A percentile compares a stretch with the other conserved stretches of the same genome.
Evolutionary conservation across 495 filamentous ascomycete species (phyloP).

Genomic region (Hypoxylon fragiforme): DNA sequence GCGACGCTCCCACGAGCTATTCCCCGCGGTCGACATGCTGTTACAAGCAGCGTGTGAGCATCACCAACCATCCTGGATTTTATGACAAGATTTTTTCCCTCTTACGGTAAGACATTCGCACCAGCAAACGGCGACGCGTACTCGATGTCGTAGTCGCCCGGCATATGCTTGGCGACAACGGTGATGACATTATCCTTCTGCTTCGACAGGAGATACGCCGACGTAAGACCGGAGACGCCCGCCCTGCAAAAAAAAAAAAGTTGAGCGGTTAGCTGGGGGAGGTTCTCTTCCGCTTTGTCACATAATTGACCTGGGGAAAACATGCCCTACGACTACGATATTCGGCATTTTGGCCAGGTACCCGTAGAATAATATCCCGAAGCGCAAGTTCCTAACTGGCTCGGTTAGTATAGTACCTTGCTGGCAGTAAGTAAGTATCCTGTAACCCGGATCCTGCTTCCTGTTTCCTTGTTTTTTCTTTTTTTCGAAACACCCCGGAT

Average conservation of each 20-base stretch:
- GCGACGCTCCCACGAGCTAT: conserved; percentile 62
- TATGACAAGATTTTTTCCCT: not conserved
- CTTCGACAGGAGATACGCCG: conserved; percentile 78
- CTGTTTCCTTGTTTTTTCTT: too few relatives aligned
- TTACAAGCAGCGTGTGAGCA: conserved; percentile 6
- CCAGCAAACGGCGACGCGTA: conserved; percentile 96
- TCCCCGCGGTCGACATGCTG: conserved; percentile 43
- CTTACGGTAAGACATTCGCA: conserved; percentile 86
- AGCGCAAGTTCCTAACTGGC: too few relatives aligned
- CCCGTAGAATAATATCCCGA: not conserved
- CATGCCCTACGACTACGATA: conserved; percentile 69
- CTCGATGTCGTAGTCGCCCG: conserved; percentile 96
- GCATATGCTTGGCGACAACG: conserved; percentile 94
- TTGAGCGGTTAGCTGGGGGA: too few relatives aligned
- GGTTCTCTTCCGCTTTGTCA: too few relatives aligned
- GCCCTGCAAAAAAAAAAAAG: conserved; percentile 64
- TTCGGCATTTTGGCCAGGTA: conserved; percentile 42
- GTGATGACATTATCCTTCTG: conserved; percentile 70
- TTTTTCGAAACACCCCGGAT: too few relatives aligned
- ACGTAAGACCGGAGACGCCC: conserved; percentile 90
- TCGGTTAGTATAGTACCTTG: too few relatives aligned
- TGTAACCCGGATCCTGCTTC: too few relatives aligned
- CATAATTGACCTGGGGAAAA: too few relatives aligned
- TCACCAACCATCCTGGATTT: not conserved
- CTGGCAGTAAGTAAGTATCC: not conserved